Evolutionary conservation across 345 rosid genomes (phyloP), one percentile per base, ranked within the genome.

Genomic region (Lepidium africanum): DNA sequence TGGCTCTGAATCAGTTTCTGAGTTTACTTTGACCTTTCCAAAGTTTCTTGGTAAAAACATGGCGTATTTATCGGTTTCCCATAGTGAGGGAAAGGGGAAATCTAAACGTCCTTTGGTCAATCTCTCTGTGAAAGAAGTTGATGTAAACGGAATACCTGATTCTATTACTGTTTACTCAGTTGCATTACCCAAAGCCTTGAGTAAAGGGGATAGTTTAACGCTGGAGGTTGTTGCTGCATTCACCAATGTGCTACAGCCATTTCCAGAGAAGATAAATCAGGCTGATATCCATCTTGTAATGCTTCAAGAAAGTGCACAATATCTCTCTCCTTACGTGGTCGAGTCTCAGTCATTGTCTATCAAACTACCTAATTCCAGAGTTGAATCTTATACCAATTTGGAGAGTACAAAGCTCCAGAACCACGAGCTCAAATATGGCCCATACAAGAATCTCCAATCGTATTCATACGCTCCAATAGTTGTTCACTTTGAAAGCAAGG

Each of bases 401-500:
- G 99, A 91, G 60, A 86, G 79, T 39, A 77, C 87, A 1, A 89
- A 87, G 79, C 21, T 59, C 27, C 85, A 84, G 42, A 93, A 86
- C 40, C 83, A 84, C 9, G 97, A 95, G 77, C 83, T 95, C 78
- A 95, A 84, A 73, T 95, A 95, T 53, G 99, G 96, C 14, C 96
- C 94, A 1, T 87, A 86, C 42, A 89, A 87, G 82, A 80, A 86
- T 66, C 82, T 84, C 15, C 83, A 80, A 15, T 72, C 91, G 37
- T 91, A 77, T 79, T 86, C 93, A 0, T 84, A 79, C 73, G 68
- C 83, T 4, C 97, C 96, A 5, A 73, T 91, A 15, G 89, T 60
- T 57, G 78, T 89, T 35, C 99, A 95, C 79, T 95, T 95, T 76
- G 97, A 87, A 76, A 81, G 81, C 86, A 89, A 87, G 66, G 81